Percentiles rank a stretch among this genome's conserved stretches.
Evolutionary conservation across 2,329 filamentous ascomycete species (phyloP).

Genomic region (Sclerotinia trifoliorum): DNA sequence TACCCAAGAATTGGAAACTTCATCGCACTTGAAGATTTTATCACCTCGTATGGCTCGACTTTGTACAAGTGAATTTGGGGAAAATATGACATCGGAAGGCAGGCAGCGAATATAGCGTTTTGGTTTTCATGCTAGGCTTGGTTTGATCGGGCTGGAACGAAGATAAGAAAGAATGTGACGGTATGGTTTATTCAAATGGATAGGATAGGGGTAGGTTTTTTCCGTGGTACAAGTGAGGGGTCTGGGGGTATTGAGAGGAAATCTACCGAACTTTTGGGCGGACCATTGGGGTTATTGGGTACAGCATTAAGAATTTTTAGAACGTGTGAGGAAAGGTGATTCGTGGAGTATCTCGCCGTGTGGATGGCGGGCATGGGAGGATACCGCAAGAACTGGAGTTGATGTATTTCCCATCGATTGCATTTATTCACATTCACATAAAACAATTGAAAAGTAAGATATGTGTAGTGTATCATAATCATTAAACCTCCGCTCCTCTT

Average conservation of each 20-base stretch:
- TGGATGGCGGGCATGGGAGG: neutral
- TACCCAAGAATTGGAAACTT: too few species aligned
- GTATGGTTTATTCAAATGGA: too few species aligned
- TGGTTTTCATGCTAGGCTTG: neutral
- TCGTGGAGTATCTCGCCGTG: neutral
- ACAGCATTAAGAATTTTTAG: neutral
- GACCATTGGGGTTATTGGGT: neutral
- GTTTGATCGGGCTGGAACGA: neutral
- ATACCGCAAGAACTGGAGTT: neutral
- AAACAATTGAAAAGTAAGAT: neutral
- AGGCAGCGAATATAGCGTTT: too few species aligned
- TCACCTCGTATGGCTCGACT: too few species aligned
- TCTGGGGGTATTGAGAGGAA: too few species aligned
- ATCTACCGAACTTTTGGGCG: too few species aligned
- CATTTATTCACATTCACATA: neutral
- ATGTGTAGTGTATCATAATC: neutral
- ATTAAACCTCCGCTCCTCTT: constrained; percentile 6
- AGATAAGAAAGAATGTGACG: neutral
- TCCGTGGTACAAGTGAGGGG: too few species aligned
- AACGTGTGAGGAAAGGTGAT: neutral
- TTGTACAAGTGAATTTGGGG: too few species aligned
- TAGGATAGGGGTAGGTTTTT: too few species aligned
- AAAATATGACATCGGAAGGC: too few species aligned
- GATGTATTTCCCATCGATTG: too few species aligned
- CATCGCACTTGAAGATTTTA: too few species aligned